Conservation (phyloP, 257 asterid genomes). For the Lithospermum erythrorhizon region DNA sequence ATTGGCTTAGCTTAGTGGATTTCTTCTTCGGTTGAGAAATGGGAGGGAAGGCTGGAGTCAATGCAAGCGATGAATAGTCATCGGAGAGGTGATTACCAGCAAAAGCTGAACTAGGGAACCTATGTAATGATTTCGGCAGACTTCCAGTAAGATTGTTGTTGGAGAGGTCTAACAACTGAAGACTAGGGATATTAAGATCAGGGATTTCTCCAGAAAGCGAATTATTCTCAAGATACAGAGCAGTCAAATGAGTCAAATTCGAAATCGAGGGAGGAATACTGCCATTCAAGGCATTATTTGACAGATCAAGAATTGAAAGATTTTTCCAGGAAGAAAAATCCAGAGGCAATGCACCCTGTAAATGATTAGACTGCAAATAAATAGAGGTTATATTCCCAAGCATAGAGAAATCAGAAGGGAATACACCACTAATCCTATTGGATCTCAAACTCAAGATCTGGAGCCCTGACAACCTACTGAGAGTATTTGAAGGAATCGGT, state of each 20-base stretch:
- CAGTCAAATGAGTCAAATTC: conserved; percentile 57
- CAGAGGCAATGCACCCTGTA: conserved; percentile 60
- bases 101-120: conserved; percentile 63
- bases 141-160: conserved; percentile 57
- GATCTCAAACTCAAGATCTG: conserved; percentile 84
- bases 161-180: conserved; percentile 56
- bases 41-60: conserved; percentile 34
- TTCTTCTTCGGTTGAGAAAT: conserved; percentile 21
- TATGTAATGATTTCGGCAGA: conserved; percentile 53
- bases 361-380: conserved; percentile 52
- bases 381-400: conserved; percentile 52
- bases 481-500: conserved; percentile 49
- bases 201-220: conserved; percentile 66
- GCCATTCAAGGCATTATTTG: conserved; percentile 55
- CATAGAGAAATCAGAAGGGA: conserved; percentile 57
- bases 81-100: conserved; percentile 44
- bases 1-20: conserved; percentile 33
- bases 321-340: conserved; percentile 48
- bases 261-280: conserved; percentile 62
- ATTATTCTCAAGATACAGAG: conserved; percentile 59
- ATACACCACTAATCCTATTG: conserved; percentile 52
- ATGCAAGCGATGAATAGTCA: conserved; percentile 9
- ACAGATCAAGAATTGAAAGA: conserved; percentile 55
- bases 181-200: conserved; percentile 47
- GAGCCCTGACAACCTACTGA: conserved; percentile 60